These are phyloP conservation scores for Penicillium concentricum DNA, from an alignment of 2,329 filamentous ascomycete genomes.

Conservation along the genomic window DNA sequence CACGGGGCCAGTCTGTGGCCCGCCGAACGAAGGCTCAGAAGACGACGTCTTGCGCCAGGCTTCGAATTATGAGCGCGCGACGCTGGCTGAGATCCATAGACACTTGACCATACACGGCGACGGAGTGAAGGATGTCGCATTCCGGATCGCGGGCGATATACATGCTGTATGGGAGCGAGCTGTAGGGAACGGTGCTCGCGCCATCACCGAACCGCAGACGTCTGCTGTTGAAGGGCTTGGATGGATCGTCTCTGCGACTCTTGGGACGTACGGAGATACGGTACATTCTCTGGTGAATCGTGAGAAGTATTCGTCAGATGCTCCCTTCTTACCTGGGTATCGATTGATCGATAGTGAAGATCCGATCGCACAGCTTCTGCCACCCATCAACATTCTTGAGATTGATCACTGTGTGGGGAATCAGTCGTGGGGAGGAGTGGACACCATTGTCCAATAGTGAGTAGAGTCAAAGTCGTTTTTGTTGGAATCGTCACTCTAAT, in stretches of 20 bases:
- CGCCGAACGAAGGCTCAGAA: conserved; percentile 48
- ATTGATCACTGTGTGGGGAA: conserved; percentile 96
- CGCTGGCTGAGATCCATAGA: conserved; percentile 70
- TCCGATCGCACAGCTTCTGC: conserved; percentile 50
- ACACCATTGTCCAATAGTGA: conserved; percentile 55
- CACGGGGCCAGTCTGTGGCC: conserved; percentile 71
- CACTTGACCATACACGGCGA: conserved; percentile 84
- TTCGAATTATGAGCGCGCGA: conserved; percentile 56
- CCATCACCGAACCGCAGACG: conserved; percentile 61
- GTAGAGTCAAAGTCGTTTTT: conserved; percentile 24
- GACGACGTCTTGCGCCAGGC: conserved; percentile 50
- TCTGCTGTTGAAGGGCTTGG: conserved; percentile 53
- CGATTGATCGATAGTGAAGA: conserved; percentile 50
- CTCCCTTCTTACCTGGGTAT: conserved; percentile 77
- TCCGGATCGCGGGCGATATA: conserved; percentile 75
- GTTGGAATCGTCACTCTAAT: background rate
- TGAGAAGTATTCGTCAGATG: conserved; percentile 55
- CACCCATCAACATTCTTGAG: conserved; percentile 65
- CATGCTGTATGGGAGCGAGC: conserved; percentile 71
- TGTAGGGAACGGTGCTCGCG: conserved; percentile 63
- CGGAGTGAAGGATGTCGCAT: conserved; percentile 88
- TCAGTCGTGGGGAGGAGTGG: conserved; percentile 85
- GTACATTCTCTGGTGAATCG: conserved; percentile 82
- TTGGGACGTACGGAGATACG: conserved; percentile 84
- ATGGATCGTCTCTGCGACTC: conserved; percentile 67